Conservation (phyloP, 169 alveolate species). For the Cryptosporidium canis region DNA sequence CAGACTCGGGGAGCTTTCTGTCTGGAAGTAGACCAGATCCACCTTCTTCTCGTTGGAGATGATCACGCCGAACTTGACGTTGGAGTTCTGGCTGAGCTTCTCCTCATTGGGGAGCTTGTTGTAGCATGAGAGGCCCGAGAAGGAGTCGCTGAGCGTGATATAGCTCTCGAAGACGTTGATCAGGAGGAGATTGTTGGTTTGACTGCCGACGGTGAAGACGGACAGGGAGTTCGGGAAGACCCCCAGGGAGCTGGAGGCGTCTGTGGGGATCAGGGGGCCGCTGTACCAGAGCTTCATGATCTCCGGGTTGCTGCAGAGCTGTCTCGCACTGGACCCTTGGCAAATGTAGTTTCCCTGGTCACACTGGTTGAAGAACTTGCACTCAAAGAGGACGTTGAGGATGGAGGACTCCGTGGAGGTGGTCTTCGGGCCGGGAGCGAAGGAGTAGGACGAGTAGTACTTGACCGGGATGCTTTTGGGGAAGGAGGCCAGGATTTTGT, state of each 20-base stretch:
- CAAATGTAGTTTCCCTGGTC: constrained; percentile 33
- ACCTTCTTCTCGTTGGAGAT: neutral
- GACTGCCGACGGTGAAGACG: constrained; percentile 23
- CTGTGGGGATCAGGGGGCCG: constrained; percentile 28
- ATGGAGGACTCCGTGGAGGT: constrained; percentile 30
- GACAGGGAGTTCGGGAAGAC: constrained; percentile 44
- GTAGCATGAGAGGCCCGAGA: constrained; percentile 54
- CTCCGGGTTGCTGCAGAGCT: constrained; percentile 6
- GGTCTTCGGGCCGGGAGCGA: constrained; percentile 58
- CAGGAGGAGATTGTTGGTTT: constrained; percentile 1
- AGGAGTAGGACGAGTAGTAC: constrained; percentile 25
- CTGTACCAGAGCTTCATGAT: constrained; percentile 30
- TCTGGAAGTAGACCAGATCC: constrained; percentile 5
- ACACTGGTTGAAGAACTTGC: constrained; percentile 48
- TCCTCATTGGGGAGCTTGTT: neutral
- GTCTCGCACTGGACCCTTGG: constrained; percentile 54
- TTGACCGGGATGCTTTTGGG: neutral
- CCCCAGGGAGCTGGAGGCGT: constrained; percentile 1
- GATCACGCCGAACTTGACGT: constrained; percentile 10
- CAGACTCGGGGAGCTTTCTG: neutral
- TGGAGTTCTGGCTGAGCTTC: neutral
- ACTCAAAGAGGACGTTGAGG: neutral
- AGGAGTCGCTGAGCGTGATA: constrained; percentile 32
- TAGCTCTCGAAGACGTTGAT: constrained; percentile 42
- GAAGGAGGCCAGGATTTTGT: neutral